A percentile compares a stretch with the other conserved stretches of the same genome.
Evolutionary conservation across 768 basidiomycete species (phyloP).

Genomic region (Trametopsis cervina): DNA sequence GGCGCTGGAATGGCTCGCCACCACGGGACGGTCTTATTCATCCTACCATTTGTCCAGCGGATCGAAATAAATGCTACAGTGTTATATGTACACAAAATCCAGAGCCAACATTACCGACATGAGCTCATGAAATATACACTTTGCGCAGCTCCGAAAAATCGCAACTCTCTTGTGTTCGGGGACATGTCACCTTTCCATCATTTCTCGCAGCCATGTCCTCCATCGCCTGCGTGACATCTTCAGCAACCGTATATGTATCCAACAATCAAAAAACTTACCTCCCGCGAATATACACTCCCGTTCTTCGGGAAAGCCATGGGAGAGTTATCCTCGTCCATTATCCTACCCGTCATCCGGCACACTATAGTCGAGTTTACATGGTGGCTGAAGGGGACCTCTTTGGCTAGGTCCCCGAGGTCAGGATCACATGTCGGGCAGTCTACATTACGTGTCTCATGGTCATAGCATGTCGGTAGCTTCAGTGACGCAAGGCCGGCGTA

Average conservation of each 20-base stretch:
- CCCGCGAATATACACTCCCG: constrained; percentile 89
- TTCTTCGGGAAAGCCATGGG: constrained; percentile 82
- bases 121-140: constrained; percentile 86
- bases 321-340: constrained; percentile 93
- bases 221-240: constrained; percentile 50
- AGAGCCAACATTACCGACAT: constrained; percentile 28
- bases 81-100: constrained; percentile 4
- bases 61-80: constrained; percentile 8
- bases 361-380: constrained; percentile 96
- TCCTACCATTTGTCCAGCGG: too few species aligned
- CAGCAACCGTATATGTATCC: constrained; percentile 7
- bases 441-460: constrained; percentile 54
- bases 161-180: constrained; percentile 60
- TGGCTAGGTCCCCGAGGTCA: constrained; percentile 67
- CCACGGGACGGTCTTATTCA: too few species aligned
- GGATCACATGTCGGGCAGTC: constrained; percentile 91
- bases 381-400: constrained; percentile 87
- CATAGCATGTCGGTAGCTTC: constrained; percentile 82
- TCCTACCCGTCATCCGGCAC: constrained; percentile 82
- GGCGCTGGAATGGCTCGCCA: too few species aligned
- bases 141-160: constrained; percentile 66
- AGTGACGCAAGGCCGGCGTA: constrained; percentile 90
- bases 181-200: constrained; percentile 77
- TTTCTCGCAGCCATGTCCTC: constrained; percentile 83
- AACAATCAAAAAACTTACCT: constrained; percentile 39